Evolutionary conservation across 768 basidiomycete genomes (phyloP), one percentile per base, ranked within the genome.

Genomic region (Pulveroboletus sp.): DNA sequence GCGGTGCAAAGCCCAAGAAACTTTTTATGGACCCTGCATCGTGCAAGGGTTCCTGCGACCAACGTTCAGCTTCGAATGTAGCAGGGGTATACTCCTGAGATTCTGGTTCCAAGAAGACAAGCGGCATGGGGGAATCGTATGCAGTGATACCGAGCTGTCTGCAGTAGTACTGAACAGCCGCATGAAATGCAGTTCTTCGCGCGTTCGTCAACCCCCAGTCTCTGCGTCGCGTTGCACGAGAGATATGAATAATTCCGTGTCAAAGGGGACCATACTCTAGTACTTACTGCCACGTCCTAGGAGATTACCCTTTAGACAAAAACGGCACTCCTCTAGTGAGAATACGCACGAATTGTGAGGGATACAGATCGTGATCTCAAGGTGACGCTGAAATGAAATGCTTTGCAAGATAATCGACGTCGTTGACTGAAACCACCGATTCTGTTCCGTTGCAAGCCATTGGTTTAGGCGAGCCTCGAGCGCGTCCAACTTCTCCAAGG

Each of bases 371-470:
- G 85, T 85, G 48, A 87, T 59, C 55, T 84, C 83, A 39, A 91
- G 60, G 57, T 81, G 80, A 42, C 79, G 74, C 63, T 88, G 86
- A 55, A 74, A 82, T 15, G 76, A 70, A 62, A 90, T 86, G 18
- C 76, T 70, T 59, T 86, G 84, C 40, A 87, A 59, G 6, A 71
- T 76, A 50, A 89, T 69, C 30, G 75, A 77, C 9, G 87, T 90
- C 27, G 73, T 75, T 4, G 88, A 81, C 45, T 83, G 76, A 58
- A 76, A 89, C 87, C 87, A 89, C 18, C 88, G 73, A 58, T 89
- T 86, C 62, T 87, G 83, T 61, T 90, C 89, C 8, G 82, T 86
- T 27, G 78, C 72, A 9, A 91, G 75, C 89, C 89, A 90, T 37
- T 80, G 76, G 53, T 89, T 89, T 51, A 91, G 64, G 43, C 69